Evolutionary conservation across 1,139 yeast species (phyloP), one percentile per base, ranked within the genome.

Genomic region (Debaryomyces sp.): DNA sequence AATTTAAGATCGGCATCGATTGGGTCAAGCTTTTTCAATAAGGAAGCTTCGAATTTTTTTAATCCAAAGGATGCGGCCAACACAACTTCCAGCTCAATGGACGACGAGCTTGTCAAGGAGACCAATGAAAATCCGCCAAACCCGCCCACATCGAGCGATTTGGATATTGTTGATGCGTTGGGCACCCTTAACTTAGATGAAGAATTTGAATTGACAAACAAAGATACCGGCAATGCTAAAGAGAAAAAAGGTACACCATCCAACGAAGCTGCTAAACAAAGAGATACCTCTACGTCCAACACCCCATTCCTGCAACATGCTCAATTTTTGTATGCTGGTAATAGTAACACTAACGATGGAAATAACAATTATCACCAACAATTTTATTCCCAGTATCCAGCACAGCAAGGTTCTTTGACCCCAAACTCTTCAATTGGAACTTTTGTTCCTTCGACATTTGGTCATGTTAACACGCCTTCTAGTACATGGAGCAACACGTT

Each of bases 101-200:
- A 52, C 3, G 56, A 51, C 15, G 54, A 46, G 2, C 13, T 40
- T 15, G 38, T 24, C 21, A 35, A 44, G 39, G 35, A 40, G n/a
- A 22, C 29, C 9, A 39, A 21, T 9, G 46, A 39, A 13, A 10
- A 37, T 27, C 23, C 43, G 7, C 41, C 37, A n/a, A 43, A 43
- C 24, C 26, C 51, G 47, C 18, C 43, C 12, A 22, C 32, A 18
- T 18, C 43, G 26, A 41, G 23, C 22, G 63, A 65, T 40, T 65
- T 74, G 54, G 79, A 74, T 50, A 71, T 75, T 35, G 78, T 75
- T 30, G 78, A 76, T 6, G 77, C 79, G 8, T 61, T 75, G 39
- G 70, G 69, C 38, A 72, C 67, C 43, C 65, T 75, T 41, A 68
- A 73, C 54, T 64, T 75, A 50, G 78, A 73, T 50, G 78, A 68